Percentiles rank a stretch among this genome's conserved stretches.
phyloP scores from a whole-genome alignment of 495 filamentous ascomycete species.

The Penicillium macrosclerotiorum region DNA sequence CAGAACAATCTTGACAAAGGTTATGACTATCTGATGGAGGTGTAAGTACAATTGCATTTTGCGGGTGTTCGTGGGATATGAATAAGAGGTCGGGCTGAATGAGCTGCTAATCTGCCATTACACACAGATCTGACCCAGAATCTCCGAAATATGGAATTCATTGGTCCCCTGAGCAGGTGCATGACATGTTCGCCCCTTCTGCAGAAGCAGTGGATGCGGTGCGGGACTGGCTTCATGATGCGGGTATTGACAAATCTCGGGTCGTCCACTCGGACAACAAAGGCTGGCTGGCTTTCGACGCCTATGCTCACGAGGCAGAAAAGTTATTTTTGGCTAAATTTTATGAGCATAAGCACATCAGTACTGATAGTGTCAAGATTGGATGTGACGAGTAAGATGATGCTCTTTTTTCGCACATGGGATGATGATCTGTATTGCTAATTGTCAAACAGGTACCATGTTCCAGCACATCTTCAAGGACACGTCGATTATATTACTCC shows the following conservation, averaged over 20 bases:
- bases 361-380: slow-evolving; percentile 42
- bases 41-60: too few relatives aligned
- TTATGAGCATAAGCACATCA: slow-evolving; percentile 52
- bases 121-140: slow-evolving; percentile 62
- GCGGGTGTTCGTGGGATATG: too few relatives aligned
- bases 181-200: slow-evolving; percentile 52
- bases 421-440: not conserved
- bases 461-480: slow-evolving; percentile 47
- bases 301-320: slow-evolving; percentile 55
- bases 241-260: slow-evolving; percentile 48
- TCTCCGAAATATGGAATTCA: slow-evolving; percentile 63
- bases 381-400: slow-evolving; percentile 46
- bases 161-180: slow-evolving; percentile 54
- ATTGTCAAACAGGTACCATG: slow-evolving; percentile 42
- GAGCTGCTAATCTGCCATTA: slow-evolving; percentile 27
- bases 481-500: slow-evolving; percentile 62
- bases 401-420: not conserved
- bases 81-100: too few relatives aligned
- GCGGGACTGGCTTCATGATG: slow-evolving; percentile 40
- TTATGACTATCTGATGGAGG: slow-evolving; percentile 26
- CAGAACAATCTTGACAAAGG: slow-evolving; percentile 31
- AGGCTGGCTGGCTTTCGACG: slow-evolving; percentile 58
- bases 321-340: slow-evolving; percentile 58
- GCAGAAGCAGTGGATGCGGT: slow-evolving; percentile 46
- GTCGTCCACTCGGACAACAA: slow-evolving; percentile 49